Evolutionary conservation across 257 asterid species (phyloP).

Genomic region (Lantana camara): DNA sequence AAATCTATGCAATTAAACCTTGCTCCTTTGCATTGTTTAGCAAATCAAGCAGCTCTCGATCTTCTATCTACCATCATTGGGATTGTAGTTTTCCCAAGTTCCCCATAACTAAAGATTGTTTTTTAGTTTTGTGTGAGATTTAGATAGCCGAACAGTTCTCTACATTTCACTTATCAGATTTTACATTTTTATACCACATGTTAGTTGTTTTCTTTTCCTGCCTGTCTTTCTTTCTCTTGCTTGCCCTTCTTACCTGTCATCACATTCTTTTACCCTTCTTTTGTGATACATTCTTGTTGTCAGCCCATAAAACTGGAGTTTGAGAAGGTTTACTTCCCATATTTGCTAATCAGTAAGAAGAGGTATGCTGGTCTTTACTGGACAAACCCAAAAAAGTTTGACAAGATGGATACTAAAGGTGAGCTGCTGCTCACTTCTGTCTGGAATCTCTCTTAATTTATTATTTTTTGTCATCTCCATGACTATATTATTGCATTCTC

Average conservation of each 20-base stretch:
- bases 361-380: slow-evolving; percentile 99
- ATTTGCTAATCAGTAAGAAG: slow-evolving; percentile 94
- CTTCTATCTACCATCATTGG: slow-evolving; percentile 5
- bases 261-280: slow-evolving; percentile 9
- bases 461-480: slow-evolving; percentile 15
- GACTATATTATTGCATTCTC: background rate
- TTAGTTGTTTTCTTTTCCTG: slow-evolving; percentile 15
- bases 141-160: slow-evolving; percentile 8
- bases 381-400: slow-evolving; percentile 92
- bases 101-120: slow-evolving; percentile 6
- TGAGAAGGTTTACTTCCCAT: slow-evolving; percentile 96
- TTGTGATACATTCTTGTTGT: slow-evolving; percentile 26
- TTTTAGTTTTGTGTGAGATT: slow-evolving; percentile 16
- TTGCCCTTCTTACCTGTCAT: slow-evolving; percentile 3
- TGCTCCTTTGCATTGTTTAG: slow-evolving; percentile 24
- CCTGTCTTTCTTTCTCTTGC: background rate
- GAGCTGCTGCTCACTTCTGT: slow-evolving; percentile 35
- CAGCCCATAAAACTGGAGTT: slow-evolving; percentile 97
- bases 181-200: background rate
- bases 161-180: slow-evolving; percentile 4
- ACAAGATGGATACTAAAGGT: slow-evolving; percentile 99
- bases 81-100: slow-evolving; percentile 1
- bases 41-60: slow-evolving; percentile 9
- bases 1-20: background rate
- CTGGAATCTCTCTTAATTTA: slow-evolving; percentile 11